phyloP scores from a whole-genome alignment of 768 basidiomycete species.

The Tulasnella sp. region DNA sequence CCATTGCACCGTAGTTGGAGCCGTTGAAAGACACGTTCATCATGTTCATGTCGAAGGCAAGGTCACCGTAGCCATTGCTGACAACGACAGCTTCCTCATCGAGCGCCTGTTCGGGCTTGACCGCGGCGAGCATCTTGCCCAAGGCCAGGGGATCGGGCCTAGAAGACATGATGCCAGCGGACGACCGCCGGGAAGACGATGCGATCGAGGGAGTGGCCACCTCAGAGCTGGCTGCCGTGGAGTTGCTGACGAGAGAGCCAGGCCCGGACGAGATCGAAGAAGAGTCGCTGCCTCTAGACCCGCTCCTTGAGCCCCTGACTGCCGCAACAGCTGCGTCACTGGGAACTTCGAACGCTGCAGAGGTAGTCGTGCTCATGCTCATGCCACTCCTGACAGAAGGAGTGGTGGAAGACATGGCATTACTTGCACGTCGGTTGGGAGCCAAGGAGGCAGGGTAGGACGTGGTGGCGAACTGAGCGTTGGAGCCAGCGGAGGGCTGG shows the following conservation, averaged over 20 bases:
- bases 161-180: background rate
- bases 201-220: conserved; percentile 16
- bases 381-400: conserved; percentile 6
- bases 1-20: background rate
- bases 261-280: background rate
- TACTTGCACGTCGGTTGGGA: background rate
- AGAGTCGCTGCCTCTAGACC: conserved; percentile 2
- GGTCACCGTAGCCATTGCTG: background rate
- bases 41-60: background rate
- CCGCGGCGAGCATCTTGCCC: conserved; percentile 6
- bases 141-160: background rate
- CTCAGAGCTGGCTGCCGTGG: background rate
- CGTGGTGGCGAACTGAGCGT: background rate
- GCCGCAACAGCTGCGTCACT: background rate
- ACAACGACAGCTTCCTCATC: background rate
- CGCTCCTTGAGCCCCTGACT: background rate
- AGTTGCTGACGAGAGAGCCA: background rate
- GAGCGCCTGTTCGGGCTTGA: background rate
- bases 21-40: conserved; percentile 9
- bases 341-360: background rate
- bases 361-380: conserved; percentile 5
- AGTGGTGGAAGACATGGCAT: background rate
- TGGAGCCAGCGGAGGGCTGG: conserved; percentile 17
- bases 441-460: conserved; percentile 12
- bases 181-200: conserved; percentile 11